Evolutionary conservation across 1,284 basidiomycete species (phyloP).

Genomic region (Leccinum huronense): DNA sequence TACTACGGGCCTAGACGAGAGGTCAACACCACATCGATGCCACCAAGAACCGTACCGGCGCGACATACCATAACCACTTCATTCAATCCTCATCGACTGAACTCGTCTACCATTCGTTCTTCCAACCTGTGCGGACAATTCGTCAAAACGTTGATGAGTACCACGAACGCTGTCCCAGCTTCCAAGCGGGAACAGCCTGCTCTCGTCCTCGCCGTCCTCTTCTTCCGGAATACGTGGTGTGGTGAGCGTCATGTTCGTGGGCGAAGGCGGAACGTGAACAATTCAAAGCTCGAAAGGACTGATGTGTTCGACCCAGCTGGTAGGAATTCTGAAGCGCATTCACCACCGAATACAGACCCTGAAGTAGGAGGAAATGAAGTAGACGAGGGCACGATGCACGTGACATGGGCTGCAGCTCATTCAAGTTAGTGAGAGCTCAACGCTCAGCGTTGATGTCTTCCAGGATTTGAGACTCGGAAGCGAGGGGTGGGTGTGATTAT

Average conservation of each 20-base stretch:
- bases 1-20: no score
- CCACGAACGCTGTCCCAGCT: slow-evolving; percentile 73
- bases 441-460: no score
- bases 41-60: slow-evolving; percentile 2
- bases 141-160: slow-evolving; percentile 77
- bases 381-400: no score
- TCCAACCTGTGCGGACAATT: slow-evolving; percentile 78
- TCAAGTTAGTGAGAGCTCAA: no score
- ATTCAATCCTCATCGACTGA: slow-evolving; percentile 76
- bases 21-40: no score
- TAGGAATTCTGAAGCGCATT: no score
- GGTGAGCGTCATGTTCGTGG: slow-evolving; percentile 10
- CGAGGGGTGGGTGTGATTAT: no score
- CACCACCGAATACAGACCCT: no score
- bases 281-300: slow-evolving; percentile 19
- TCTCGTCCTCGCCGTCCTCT: slow-evolving; percentile 48
- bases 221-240: slow-evolving; percentile 39
- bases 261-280: slow-evolving; percentile 15
- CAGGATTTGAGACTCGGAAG: no score
- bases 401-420: no score
- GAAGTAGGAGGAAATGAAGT: no score
- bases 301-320: no score
- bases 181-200: slow-evolving; percentile 66
- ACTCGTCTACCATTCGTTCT: slow-evolving; percentile 78
- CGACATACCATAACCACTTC: slow-evolving; percentile 76